Evolutionary conservation across 2,329 filamentous ascomycete genomes (phyloP), one percentile per base, ranked within the genome.

Genomic region (Pyrenochaeta sp.): DNA sequence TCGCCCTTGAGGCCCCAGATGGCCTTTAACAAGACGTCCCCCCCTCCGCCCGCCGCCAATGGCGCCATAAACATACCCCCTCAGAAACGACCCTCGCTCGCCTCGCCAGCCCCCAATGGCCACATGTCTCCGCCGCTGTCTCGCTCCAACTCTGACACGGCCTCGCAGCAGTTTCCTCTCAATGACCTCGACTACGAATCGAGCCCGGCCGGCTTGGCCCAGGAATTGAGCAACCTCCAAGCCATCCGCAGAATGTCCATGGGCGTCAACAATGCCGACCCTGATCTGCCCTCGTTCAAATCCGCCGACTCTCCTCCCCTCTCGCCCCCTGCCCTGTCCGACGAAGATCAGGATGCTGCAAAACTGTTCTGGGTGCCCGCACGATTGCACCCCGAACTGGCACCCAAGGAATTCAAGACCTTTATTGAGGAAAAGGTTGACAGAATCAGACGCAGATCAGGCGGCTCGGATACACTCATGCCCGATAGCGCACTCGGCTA

Each of bases 301-400:
- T 63, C 61, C 13, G 78, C 78, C 37, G 74, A 85, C 26, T 82
- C 68, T 23, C 86, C 89, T 3, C 81, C 87, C 13, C 81, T 87
- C 51, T 87, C 89, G 13, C 89, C 89, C 1, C 84, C 80, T 3
- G 83, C 71, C 26, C 54, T 85, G 21, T 82, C 84, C 48, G 88
- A 90, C 51, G 91, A 96, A 67, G 88, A 91, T 60, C 93, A 97
- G 6, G 91, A n/a, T n/a, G n/a, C n/a, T n/a, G n/a, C 92, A 2
- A 83, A 91, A 51, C 75, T 97, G 46, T 89, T 97, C 55, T 99
- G 94, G 94, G 94, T 99, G 5, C 94, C 94, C 4, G 94, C 94
- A 17, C 85, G 91, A 45, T 81, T 99, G 19, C 94, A 99, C 62
- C 94, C 94, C 1, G 94, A 99, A 72, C 78, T 99, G 35, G 94